Evolutionary conservation across 306 rosid species (phyloP), one percentile per base, ranked within the genome.

Genomic region (Rosa lucieae): DNA sequence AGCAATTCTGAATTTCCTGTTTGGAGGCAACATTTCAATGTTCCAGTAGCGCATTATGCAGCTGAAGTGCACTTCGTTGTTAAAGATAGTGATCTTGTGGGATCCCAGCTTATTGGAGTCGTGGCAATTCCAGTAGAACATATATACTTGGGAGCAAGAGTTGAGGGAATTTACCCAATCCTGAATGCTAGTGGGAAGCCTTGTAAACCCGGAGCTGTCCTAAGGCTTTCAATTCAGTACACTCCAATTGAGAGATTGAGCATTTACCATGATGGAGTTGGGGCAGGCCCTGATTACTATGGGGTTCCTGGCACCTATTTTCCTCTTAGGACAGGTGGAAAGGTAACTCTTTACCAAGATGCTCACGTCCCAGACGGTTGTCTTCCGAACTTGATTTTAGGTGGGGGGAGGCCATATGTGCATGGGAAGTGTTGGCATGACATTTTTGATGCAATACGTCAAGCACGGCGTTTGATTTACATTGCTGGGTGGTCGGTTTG

Each of bases 401-500:
- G 90, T 40, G 76, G 86, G 70, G 96, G 94, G 47, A 84, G 72
- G 86, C 14, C 86, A 79, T 91, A 89, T 81, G 97, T 76, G 61
- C 88, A 95, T 78, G 99, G 98, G 55, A 83, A 87, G 85, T 95
- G 99, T 80, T 95, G 99, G 99, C 44, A 4, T 6, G 98, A 95
- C 82, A 91, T 95, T 37, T 93, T 87, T 77, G 87, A 93, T 32
- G 98, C 98, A 20, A 86, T 95, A 71, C 80, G 85, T 42, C 92
- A 84, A 74, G 98, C 99, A 11, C 87, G 61, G 40, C 88, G 92
- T 51, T 85, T 95, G 80, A 74, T 95, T 79, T 95, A 95, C 84
- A 93, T 95, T 70, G 92, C 97, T 3, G 99, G 99, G 70, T 95
- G 99, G 99, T 91, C 99, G 52, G 94, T 95, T 72, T 95, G 97